Evolutionary conservation across 129 eudicot species (phyloP).

Genomic region (Kitagawia praeruptora): DNA sequence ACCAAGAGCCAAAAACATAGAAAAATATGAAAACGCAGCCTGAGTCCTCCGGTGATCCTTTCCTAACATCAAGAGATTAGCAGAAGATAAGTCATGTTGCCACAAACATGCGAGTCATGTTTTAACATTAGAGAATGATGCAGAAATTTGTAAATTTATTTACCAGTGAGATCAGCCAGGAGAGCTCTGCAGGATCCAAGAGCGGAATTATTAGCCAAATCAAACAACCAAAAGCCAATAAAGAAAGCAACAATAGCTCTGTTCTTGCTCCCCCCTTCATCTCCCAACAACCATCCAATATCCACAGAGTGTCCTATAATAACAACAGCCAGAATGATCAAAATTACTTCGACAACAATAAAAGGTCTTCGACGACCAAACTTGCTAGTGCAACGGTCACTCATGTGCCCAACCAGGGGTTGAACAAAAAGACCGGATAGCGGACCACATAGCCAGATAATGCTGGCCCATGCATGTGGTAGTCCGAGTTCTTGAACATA

Average conservation of each 20-base stretch:
- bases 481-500: constrained; percentile 87
- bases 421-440: constrained; percentile 82
- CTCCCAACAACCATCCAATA: constrained; percentile 68
- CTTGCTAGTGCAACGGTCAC: constrained; percentile 71
- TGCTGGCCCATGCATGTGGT: constrained; percentile 87
- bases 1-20: constrained; percentile 89
- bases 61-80: constrained; percentile 28
- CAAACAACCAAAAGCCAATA: constrained; percentile 89
- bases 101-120: neutral
- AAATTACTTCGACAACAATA: constrained; percentile 45
- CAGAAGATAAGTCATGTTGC: neutral
- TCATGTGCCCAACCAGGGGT: constrained; percentile 79
- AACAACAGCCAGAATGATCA: constrained; percentile 54
- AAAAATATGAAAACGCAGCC: constrained; percentile 87
- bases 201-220: constrained; percentile 86
- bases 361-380: constrained; percentile 84
- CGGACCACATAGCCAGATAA: constrained; percentile 95
- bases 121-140: neutral
- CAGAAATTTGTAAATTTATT: neutral
- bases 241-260: constrained; percentile 60
- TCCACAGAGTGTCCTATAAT: constrained; percentile 52
- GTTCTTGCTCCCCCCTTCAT: constrained; percentile 35
- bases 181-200: constrained; percentile 96
- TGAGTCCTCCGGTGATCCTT: constrained; percentile 90
- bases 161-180: constrained; percentile 92